Evolutionary conservation across 768 basidiomycete genomes (phyloP).

Genomic region (Tephrocybe sp.): DNA sequence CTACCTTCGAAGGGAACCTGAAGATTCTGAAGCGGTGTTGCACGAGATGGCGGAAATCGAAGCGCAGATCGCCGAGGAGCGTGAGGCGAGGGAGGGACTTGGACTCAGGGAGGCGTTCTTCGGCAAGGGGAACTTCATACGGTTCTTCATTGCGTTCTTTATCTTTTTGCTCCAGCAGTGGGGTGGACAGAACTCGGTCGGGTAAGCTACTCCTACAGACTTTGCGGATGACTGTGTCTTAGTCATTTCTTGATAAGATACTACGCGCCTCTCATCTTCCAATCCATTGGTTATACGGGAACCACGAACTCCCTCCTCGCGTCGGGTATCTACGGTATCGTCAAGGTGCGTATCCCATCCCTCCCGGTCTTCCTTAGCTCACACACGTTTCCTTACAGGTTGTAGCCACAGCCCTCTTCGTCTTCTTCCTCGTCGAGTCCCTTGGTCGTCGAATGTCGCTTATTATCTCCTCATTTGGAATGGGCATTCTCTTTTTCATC

Average conservation of each 20-base stretch:
- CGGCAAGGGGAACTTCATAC: constrained; percentile 77
- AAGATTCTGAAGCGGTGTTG: constrained; percentile 44
- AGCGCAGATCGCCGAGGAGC: constrained; percentile 76
- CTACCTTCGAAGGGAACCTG: constrained; percentile 52
- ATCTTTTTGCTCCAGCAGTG: constrained; percentile 84
- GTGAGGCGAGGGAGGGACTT: constrained; percentile 60
- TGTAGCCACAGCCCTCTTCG: constrained; percentile 62
- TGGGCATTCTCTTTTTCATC: constrained; percentile 82
- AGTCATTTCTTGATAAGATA: constrained; percentile 37
- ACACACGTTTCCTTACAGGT: constrained; percentile 22
- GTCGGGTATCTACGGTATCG: constrained; percentile 61
- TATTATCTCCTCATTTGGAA: constrained; percentile 72
- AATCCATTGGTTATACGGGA: constrained; percentile 67
- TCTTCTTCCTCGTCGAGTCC: constrained; percentile 66
- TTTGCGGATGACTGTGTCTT: neutral
- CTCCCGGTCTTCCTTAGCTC: no score
- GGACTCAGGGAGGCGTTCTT: constrained; percentile 73
- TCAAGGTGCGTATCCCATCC: constrained; percentile 6
- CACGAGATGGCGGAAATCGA: constrained; percentile 80
- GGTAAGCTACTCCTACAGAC: constrained; percentile 31
- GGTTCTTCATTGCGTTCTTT: constrained; percentile 82
- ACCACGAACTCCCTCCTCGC: constrained; percentile 64
- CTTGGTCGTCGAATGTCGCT: constrained; percentile 73
- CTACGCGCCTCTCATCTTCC: constrained; percentile 75
- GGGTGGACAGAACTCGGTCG: constrained; percentile 82